Evolutionary conservation across 176 grass and related monocot genomes (phyloP).

Genomic region (Calamus simplicifolius): DNA sequence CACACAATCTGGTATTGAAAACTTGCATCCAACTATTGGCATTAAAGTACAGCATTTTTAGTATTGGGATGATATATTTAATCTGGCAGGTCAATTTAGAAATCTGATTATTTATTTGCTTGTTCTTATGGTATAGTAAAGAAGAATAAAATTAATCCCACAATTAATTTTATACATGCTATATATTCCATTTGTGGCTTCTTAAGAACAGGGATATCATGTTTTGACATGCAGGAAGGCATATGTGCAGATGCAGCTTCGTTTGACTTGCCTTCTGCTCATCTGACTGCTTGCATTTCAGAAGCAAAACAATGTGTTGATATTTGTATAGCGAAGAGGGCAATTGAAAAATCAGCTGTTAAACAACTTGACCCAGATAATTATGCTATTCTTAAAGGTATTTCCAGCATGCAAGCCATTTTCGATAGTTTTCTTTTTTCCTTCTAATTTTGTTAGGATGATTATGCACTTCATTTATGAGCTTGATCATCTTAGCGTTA

Average conservation of each 20-base stretch:
- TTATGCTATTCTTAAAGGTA: constrained; percentile 97
- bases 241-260: constrained; percentile 97
- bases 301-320: constrained; percentile 95
- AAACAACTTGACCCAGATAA: constrained; percentile 94
- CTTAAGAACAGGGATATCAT: constrained; percentile 17
- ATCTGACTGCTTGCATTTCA: constrained; percentile 58
- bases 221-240: constrained; percentile 57
- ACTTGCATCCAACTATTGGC: neutral
- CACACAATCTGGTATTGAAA: constrained; percentile 74
- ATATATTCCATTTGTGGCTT: neutral
- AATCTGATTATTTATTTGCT: no score
- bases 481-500: no score
- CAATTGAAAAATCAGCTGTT: constrained; percentile 55
- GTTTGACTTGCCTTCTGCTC: constrained; percentile 76
- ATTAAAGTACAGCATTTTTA: no score
- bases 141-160: neutral
- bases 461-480: no score
- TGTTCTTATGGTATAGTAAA: no score
- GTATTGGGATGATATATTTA: no score
- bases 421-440: no score
- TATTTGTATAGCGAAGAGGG: constrained; percentile 56
- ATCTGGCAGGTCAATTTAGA: no score
- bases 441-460: no score
- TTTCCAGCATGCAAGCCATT: constrained; percentile 1
- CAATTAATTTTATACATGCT: neutral